Evolutionary conservation across 2,329 filamentous ascomycete species (phyloP), one percentile per base, ranked within the genome.

Genomic region (Pseudocercospora vitis): DNA sequence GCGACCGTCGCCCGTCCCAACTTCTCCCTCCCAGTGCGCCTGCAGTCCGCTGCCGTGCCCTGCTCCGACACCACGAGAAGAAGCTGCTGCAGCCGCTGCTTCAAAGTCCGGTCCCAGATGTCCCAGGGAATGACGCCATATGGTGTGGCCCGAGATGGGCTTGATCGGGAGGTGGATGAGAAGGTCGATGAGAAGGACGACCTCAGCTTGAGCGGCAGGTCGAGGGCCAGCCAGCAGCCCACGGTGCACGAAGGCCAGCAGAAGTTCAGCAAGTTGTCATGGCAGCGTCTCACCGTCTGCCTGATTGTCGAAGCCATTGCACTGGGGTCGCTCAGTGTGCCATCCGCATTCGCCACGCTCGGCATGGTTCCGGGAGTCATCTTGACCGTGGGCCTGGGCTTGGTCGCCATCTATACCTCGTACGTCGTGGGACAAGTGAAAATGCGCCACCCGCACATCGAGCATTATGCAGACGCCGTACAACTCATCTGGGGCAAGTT

Each of bases 401-500:
- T 81, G 14, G 65, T 85, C 11, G 77, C 83, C 11, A 82, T 80
- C 40, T 86, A 85, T 65, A 84, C 82, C 2, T 80, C 80, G 51
- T 83, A 79, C 63, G 75, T 84, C 4, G 77, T 85, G 44, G 82
- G 82, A 5, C 80, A 84, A 61, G 84, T 85, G 70, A 82, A 82
- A 63, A 68, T 78, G 50, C 70, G 67, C 37, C 78, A 80, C 63
- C 74, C 74, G 3, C 61, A 72, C 9, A 62, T 76, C 26, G 65
- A 69, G 58, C 70, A 76, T 62, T 77, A 76, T 58, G 69, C 74
- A 21, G 75, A 77, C 57, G 74, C 72, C 1, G 74, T 75, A 7
- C 58, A 63, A 4, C 61, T 77, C 16, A 71, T 76, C 63, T 73
- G 72, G 60, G 74, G 74, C 16, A 60, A 65, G 9, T 64, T 72